phyloP scores from a whole-genome alignment of 2,329 filamentous ascomycete genomes.

The Sporothrix dimorphospora region DNA sequence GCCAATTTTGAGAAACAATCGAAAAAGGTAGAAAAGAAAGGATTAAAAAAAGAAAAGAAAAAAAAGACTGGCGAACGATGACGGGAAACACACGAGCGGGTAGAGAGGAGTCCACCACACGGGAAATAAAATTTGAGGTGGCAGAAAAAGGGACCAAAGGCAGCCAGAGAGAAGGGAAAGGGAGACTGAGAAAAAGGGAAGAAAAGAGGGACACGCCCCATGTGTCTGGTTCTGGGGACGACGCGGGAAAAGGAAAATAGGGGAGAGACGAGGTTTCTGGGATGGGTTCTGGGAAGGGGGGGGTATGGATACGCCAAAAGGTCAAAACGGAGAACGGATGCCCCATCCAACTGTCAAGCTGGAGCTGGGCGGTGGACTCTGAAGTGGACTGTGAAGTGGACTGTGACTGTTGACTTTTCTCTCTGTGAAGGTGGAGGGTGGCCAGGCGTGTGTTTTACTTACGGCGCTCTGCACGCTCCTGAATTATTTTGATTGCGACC shows the following conservation, averaged over 20 bases:
- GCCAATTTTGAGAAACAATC: constrained; percentile 15
- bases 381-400: background rate
- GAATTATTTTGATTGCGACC: constrained; percentile 40
- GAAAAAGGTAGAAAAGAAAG: background rate
- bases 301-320: background rate
- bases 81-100: background rate
- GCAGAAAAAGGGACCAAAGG: constrained; percentile 19
- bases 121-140: constrained; percentile 24
- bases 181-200: background rate
- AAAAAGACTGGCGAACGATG: background rate
- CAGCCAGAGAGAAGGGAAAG: background rate
- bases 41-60: background rate
- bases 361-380: constrained; percentile 21
- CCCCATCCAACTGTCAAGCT: constrained; percentile 29
- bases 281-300: constrained; percentile 10
- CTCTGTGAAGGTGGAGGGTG: background rate
- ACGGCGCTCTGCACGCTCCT: constrained; percentile 20
- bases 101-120: background rate
- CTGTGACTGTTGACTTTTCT: background rate
- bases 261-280: background rate
- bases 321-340: constrained; percentile 5
- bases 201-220: constrained; percentile 13
- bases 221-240: constrained; percentile 27
- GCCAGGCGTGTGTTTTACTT: constrained; percentile 38
- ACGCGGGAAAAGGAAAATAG: constrained; percentile 3